Evolutionary conservation across 805 yeast genomes (phyloP), one percentile per base, ranked within the genome.

Genomic region (Blastobotrys robertii): DNA sequence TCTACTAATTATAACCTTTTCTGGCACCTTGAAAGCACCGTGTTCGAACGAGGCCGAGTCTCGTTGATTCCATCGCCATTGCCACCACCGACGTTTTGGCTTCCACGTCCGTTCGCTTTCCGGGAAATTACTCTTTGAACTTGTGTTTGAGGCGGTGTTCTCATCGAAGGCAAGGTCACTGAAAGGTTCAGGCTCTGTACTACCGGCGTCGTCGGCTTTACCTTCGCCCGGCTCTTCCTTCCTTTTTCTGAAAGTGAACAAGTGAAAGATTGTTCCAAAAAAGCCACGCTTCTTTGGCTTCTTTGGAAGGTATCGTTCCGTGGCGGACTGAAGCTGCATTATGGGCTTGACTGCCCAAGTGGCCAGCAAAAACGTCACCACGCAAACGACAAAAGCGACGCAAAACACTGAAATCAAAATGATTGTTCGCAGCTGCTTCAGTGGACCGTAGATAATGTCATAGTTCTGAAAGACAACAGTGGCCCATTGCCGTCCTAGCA

Each of bases 301-400:
- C 11, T 14, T 12, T 35, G 11, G 35, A 13, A 30, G 35, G 34
- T 13, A 39, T 16, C 72, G 72, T 56, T 86, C 95, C 0, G 95
- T 85, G 0, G 95, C 95, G 47, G 79, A 77, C 55, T 84, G 88
- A 36, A 87, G 68, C 46, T 79, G 72, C 29, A 84, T 72, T 46
- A 87, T 86, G 0, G 97, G 96, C 47, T 82, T 64, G 6, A 86
- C 90, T 25, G 88, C 85, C 72, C 80, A 82, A 39, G 85, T 61
- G 2, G 94, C 87, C 58, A 86, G 74, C 0, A 95, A 82, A 12
- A 84, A 58, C 1, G 85, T 50, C 50, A 82, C 77, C 69, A 85
- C 74, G 48, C 80, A 74, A 3, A 68, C 83, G 3, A 90, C 92
- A 12, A 81, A 76, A 1, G 84, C 94, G 11, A 55, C 47, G 1